phyloP scores from a whole-genome alignment of 108 stramenopile genomes.

The Nitzschia putrida region DNA sequence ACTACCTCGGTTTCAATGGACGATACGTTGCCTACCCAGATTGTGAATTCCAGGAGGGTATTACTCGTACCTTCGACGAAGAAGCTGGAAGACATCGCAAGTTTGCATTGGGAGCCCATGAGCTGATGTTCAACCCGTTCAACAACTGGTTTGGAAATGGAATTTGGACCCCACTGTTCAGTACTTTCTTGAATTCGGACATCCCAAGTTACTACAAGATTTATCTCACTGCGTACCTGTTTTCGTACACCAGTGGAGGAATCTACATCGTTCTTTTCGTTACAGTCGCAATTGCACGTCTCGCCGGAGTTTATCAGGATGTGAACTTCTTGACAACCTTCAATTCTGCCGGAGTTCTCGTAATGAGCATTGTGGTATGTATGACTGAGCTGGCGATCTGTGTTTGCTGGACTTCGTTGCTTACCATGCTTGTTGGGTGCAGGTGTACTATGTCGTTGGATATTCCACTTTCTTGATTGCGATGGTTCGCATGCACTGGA shows the following conservation, averaged over 20 bases:
- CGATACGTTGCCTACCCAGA: constrained; percentile 58
- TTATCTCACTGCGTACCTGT: constrained; percentile 51
- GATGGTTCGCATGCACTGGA: constrained; percentile 48
- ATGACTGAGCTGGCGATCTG: neutral
- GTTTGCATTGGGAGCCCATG: constrained; percentile 51
- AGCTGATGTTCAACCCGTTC: constrained; percentile 59
- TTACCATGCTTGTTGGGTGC: neutral
- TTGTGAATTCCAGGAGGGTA: constrained; percentile 61
- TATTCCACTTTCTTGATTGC: constrained; percentile 51
- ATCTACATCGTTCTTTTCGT: constrained; percentile 46
- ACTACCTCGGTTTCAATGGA: constrained; percentile 62
- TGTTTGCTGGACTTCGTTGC: neutral
- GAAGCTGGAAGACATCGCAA: constrained; percentile 65
- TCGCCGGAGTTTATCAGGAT: constrained; percentile 31
- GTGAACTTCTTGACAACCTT: constrained; percentile 33
- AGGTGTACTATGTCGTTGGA: constrained; percentile 52
- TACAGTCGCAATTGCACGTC: constrained; percentile 37
- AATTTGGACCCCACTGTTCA: constrained; percentile 52
- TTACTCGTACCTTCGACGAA: constrained; percentile 66
- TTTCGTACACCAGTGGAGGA: constrained; percentile 53
- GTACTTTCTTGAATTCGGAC: constrained; percentile 47
- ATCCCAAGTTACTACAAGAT: constrained; percentile 67
- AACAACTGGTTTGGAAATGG: constrained; percentile 51
- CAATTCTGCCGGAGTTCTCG: constrained; percentile 48
- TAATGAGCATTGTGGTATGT: constrained; percentile 38